phyloP scores from a whole-genome alignment of 2,329 filamentous ascomycete genomes.

The Hymenoscyphus fraxineus region DNA sequence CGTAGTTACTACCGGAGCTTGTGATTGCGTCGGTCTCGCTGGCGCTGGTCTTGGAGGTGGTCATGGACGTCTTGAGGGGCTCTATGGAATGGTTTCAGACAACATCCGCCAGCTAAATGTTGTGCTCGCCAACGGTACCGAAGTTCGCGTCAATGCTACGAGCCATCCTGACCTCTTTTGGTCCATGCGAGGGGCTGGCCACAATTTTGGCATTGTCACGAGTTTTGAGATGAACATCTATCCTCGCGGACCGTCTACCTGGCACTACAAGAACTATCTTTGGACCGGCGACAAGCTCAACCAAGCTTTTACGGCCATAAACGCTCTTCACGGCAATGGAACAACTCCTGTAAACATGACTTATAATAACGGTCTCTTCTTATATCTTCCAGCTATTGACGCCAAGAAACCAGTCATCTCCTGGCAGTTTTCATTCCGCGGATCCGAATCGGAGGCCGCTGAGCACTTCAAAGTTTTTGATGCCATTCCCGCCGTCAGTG shows the following conservation, averaged over 20 bases:
- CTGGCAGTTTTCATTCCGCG: constrained; percentile 5
- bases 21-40: constrained; percentile 38
- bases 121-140: constrained; percentile 46
- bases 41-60: constrained; percentile 39
- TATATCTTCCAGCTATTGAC: not conserved
- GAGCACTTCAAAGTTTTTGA: not conserved
- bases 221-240: constrained; percentile 36
- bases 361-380: too few species aligned
- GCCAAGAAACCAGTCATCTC: not conserved
- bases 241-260: constrained; percentile 11
- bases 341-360: not conserved
- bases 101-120: constrained; percentile 42
- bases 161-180: constrained; percentile 43
- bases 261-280: constrained; percentile 21
- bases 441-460: not conserved
- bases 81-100: constrained; percentile 43
- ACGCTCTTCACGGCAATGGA: not conserved
- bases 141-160: constrained; percentile 39
- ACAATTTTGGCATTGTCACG: constrained; percentile 43
- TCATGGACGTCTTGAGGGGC: constrained; percentile 38
- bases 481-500: not conserved
- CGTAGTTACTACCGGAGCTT: constrained; percentile 13
- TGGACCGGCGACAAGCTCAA: constrained; percentile 30
- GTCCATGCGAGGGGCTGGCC: constrained; percentile 34
- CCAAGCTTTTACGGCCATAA: constrained; percentile 33